Evolutionary conservation across 2,329 filamentous ascomycete genomes (phyloP).

Genomic region (Apiospora phragmitis): DNA sequence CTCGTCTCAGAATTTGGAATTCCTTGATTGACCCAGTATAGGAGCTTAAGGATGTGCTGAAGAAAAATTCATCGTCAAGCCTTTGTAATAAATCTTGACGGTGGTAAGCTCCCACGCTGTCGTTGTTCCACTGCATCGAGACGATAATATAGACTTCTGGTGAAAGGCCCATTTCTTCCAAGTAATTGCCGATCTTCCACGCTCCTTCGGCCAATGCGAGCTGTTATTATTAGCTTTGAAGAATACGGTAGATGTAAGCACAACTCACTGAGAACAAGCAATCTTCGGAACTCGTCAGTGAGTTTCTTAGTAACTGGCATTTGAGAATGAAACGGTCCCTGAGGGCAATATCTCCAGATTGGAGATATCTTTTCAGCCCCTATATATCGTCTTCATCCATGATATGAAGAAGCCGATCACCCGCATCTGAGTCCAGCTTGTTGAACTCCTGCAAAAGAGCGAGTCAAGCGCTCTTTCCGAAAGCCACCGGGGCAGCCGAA

Average conservation of each 20-base stretch:
- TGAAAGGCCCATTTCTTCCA: not conserved
- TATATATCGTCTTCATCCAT: not conserved
- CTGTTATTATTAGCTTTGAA: not conserved
- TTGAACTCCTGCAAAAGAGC: not conserved
- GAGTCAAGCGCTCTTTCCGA: not conserved
- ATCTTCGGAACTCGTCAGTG: fast-evolving
- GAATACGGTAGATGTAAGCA: too few relatives aligned
- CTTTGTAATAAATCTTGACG: not conserved
- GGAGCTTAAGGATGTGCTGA: fast-evolving
- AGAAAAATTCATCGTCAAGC: not conserved
- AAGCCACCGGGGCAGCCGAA: not conserved
- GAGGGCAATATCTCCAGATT: not conserved
- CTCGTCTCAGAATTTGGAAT: not conserved
- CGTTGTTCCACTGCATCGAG: not conserved
- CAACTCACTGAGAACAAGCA: not conserved
- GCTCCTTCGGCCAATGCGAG: not conserved
- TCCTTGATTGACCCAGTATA: not conserved
- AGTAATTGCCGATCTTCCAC: not conserved
- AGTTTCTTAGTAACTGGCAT: not conserved
- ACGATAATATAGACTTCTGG: fast-evolving
- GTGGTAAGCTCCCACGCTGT: not conserved
- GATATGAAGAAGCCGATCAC: not conserved
- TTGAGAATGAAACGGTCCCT: not conserved
- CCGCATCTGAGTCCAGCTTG: not conserved
- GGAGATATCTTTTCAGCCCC: not conserved